Base-by-base conservation (phyloP, 495 filamentous ascomycete genomes). In the Penicillium pancosmium region DNA sequence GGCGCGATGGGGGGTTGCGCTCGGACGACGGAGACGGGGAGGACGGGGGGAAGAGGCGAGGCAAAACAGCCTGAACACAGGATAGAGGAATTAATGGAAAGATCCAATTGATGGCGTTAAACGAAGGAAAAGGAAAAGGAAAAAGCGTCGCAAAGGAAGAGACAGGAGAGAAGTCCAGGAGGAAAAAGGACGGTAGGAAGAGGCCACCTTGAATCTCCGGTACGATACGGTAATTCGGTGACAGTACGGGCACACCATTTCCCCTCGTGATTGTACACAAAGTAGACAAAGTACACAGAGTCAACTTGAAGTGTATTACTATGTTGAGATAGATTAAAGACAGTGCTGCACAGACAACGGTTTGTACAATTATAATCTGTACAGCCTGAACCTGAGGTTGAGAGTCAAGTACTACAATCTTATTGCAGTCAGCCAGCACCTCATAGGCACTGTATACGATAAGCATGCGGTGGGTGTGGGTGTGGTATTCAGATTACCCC, bases 191-290 rank as follows among this genome's bases (percentile, higher is more conserved):
- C 61, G 25, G 25, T 41, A 50, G 60, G 68, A 75, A 68, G 61
- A 70, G 68, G 71, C 73, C 68, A 69, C 63, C 66, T 60, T 59
- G 27, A 31, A 10, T 52, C 54, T 56, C 61, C 43, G 36, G 52
- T 61, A 62, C 34, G 7, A 52, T 48, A 60, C 52, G 35, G 52
- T 44, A 54, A 54, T 50, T 25, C 6, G 4, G 27, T 31, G 27
- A 59, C 41, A 12, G 11, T 48, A 51, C 49, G 49, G 49, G 49
- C 49, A 48, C 19, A 48, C 46, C 46, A 48, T 48, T 38, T 38
- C 36, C 27, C 27, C 27, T 31, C 27, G 27, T 31, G 27, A 31
- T 6, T 31, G 27, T 31, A 31, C 27, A 31, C 25, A 21, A 21
- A 21, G 19, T 21, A 21, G 1, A 21, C 19, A 21, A 21, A 21